Evolutionary conservation across 2,329 filamentous ascomycete species (phyloP).

Genomic region (Gyromitra esculenta): DNA sequence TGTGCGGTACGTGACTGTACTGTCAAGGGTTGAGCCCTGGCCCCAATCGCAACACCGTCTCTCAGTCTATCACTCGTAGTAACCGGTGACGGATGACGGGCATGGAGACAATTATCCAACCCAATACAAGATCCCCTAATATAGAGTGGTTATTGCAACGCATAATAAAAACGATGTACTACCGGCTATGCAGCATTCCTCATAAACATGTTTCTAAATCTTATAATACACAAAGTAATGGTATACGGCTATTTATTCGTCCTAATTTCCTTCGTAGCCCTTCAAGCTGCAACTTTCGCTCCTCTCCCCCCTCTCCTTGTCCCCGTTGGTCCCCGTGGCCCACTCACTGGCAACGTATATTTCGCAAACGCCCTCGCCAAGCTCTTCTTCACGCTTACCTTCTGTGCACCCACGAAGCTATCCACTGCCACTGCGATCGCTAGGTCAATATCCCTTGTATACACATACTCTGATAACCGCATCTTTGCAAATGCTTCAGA

Average conservation of each 20-base stretch:
- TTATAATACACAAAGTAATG: slow-evolving; percentile 18
- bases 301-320: slow-evolving; percentile 38
- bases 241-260: slow-evolving; percentile 1
- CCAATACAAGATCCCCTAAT: background rate
- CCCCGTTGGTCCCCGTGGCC: slow-evolving; percentile 34
- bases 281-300: slow-evolving; percentile 34
- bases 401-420: slow-evolving; percentile 94
- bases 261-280: background rate
- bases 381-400: slow-evolving; percentile 97
- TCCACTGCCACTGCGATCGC: slow-evolving; percentile 97
- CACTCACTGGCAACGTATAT: slow-evolving; percentile 65
- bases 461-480: slow-evolving; percentile 96
- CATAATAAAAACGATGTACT: slow-evolving; percentile 12
- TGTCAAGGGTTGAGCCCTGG: slow-evolving; percentile 30
- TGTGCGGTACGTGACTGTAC: slow-evolving; percentile 34
- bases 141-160: background rate
- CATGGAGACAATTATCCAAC: background rate
- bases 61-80: background rate
- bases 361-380: slow-evolving; percentile 94
- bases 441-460: slow-evolving; percentile 88
- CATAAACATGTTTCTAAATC: slow-evolving; percentile 14
- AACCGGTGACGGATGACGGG: background rate
- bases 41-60: background rate
- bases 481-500: slow-evolving; percentile 95
- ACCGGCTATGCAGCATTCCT: slow-evolving; percentile 16